Base-by-base conservation (phyloP, 2,329 filamentous ascomycete genomes). In the Alternaria burnsii region DNA sequence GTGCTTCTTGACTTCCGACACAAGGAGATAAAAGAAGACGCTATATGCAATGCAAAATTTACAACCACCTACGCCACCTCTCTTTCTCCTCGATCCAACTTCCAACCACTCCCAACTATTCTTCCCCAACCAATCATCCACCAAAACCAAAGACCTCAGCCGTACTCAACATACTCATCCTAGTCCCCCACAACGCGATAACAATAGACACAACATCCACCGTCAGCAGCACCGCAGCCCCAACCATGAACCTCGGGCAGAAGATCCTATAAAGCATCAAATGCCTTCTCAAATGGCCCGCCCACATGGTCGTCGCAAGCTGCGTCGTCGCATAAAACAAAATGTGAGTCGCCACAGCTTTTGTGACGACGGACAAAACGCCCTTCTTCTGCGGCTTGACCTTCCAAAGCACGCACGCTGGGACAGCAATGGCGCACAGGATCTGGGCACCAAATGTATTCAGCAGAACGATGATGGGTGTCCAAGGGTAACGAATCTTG, bases 221-320 rank as follows among this genome's bases (percentile, higher is more conserved):
- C 26, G 94, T 84, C 16, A 94, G 72, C 59, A 98, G 76, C 51
- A 91, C 85, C 4, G 86, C 80, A 0, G 88, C 89, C 0, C 90
- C 93, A 76, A 92, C 86, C 90, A 99, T 92, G 81, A 94, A 99
- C 28, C 94, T 83, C 47, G 95, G 95, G 80, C 87, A 90, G 74
- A 99, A 99, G 43, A 99, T 93, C 42, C 95, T 87, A 80, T 95
- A 99, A 30, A 99, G 85, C 95, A 99, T 99, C 65, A 99, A 84
- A 82, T 99, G 95, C 52, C 95, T 86, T 55, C 95, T 85, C 72
- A 99, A 81, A 81, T 93, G 89, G 1, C 92, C 94, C 0, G 94
- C 92, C 90, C 94, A 97, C 77, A 91, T 88, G 70, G 95, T 96
- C 5, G 94, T 97, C 0, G 93, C 92, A 22, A 97, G 80, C 28